Base-by-base conservation (phyloP, 805 yeast species). In the Candida maesae region DNA sequence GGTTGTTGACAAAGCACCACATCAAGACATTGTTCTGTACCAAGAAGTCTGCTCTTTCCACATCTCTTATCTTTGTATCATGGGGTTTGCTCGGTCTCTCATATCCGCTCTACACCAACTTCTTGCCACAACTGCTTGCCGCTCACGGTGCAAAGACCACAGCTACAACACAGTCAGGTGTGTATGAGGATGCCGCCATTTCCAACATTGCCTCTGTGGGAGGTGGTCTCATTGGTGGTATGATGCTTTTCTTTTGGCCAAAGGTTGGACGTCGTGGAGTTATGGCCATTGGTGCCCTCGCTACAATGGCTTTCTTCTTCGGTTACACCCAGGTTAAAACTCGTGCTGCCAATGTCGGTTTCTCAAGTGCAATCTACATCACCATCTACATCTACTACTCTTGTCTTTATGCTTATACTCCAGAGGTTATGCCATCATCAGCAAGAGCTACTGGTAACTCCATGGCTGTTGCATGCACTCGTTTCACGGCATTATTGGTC, bases 261-360 rank as follows among this genome's bases (percentile, higher is more conserved):
- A 14, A 21, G 5, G 61, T 76, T 24, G 81, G 83, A 6, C 65
- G 84, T 53, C 71, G 76, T 51, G 83, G 83, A 7, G 73, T 81
- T 1, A 67, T 79, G 69, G 65, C 64, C 0, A 54, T 66, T 27
- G 79, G 84, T 21, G 71, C 78, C 8, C 33, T 78, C 3, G 48
- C 73, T 23, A 66, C 79, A 1, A 80, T 80, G 61, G 73, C 76
- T 2, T 67, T 80, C 38, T 60, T 80, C 50, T 78, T 79, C 52
- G 79, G 78, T 24, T 79, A 81, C 43, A 80, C 86, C 13, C 73
- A 80, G 3, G 79, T 79, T n/a, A 70, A 70, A 51, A 69, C 79
- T 1, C 63, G 74, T 33, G 64, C 23, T 9, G 71, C 71, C 60
- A 76, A 76, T 51, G 77, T 79, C 42, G 74, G 67, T 6, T 61